phyloP scores from a whole-genome alignment of 768 basidiomycete genomes.

The Hydnum rufescens region DNA sequence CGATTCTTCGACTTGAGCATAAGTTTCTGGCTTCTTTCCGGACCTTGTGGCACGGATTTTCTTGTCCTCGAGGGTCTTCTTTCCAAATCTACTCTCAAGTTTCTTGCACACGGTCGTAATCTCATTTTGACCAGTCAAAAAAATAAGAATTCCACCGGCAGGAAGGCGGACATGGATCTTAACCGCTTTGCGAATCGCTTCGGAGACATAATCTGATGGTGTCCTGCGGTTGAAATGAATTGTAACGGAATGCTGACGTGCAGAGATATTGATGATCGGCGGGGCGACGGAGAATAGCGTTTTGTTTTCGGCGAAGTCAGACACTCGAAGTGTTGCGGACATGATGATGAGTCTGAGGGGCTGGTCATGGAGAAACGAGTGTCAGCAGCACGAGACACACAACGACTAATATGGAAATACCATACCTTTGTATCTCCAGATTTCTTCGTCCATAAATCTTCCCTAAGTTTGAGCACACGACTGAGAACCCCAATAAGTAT shows the following conservation, averaged over 20 bases:
- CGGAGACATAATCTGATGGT: constrained; percentile 66
- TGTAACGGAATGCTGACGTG: constrained; percentile 89
- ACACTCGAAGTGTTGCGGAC: constrained; percentile 91
- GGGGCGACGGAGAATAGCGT: constrained; percentile 65
- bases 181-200: constrained; percentile 72
- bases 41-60: background rate
- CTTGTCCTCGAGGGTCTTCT: constrained; percentile 37
- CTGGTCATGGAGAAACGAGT: constrained; percentile 18
- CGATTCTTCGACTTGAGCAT: background rate
- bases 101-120: constrained; percentile 69
- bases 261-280: constrained; percentile 77
- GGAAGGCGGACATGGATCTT: constrained; percentile 90
- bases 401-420: background rate
- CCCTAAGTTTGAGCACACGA: constrained; percentile 73
- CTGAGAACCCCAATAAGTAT: constrained; percentile 94
- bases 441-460: constrained; percentile 69
- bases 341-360: constrained; percentile 90
- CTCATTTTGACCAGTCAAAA: constrained; percentile 92
- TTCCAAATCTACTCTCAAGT: constrained; percentile 58
- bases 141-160: constrained; percentile 80
- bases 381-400: background rate
- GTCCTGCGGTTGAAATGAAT: constrained; percentile 85
- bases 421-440: constrained; percentile 46
- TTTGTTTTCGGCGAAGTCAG: constrained; percentile 77
- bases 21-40: background rate